These are phyloP conservation scores for Cytospora paraplurivora DNA, from an alignment of 2,329 filamentous ascomycete genomes.

Conservation along the genomic window DNA sequence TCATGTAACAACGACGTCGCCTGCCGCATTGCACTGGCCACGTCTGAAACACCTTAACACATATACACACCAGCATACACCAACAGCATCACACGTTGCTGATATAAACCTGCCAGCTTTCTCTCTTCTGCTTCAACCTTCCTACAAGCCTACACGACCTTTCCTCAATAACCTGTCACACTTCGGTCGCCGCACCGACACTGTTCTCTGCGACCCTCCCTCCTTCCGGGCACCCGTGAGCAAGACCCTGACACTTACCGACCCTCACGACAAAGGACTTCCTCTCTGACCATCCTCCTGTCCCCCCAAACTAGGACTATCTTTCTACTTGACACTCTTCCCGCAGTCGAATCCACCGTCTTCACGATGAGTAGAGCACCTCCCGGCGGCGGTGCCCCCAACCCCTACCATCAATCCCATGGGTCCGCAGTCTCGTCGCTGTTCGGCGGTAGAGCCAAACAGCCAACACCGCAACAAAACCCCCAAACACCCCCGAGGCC, in stretches of 20 bases:
- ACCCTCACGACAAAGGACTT: not conserved
- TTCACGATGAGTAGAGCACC: constrained; percentile 1
- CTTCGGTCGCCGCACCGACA: not conserved
- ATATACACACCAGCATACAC: not conserved
- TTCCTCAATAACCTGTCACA: not conserved
- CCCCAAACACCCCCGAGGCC: constrained; percentile 18
- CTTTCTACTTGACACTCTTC: not conserved
- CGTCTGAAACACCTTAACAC: constrained; percentile 13
- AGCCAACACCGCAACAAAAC: not conserved
- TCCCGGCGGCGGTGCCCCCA: constrained; percentile 1
- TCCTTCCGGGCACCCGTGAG: not conserved
- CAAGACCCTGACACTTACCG: not conserved
- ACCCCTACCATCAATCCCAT: not conserved
- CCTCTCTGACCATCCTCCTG: not conserved
- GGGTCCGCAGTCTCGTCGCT: not conserved
- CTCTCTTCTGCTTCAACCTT: not conserved
- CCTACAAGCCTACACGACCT: not conserved
- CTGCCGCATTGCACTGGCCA: constrained; percentile 11
- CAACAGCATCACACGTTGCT: not conserved
- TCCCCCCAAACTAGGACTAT: not conserved
- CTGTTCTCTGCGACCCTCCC: not conserved
- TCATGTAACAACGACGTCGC: not conserved
- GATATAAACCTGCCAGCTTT: not conserved
- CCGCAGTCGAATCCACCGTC: not conserved
- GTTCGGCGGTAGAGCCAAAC: not conserved